These are phyloP conservation scores for Thymus mandschuricus DNA, from an alignment of 257 asterid species.

Conservation along the genomic window DNA sequence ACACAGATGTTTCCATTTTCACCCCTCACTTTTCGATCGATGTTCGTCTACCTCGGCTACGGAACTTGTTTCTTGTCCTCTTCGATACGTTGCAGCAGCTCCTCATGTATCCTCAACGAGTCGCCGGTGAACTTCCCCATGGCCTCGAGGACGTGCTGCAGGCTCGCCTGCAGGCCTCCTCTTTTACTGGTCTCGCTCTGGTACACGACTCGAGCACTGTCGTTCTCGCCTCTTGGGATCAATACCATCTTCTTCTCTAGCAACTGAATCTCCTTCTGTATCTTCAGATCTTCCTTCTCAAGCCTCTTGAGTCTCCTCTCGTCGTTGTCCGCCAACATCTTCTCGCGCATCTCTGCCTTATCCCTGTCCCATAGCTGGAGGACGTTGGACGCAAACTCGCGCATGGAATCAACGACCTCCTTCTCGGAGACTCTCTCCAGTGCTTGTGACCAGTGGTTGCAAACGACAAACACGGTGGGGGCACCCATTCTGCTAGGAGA, in stretches of 20 bases:
- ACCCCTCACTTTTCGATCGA: too few relatives aligned
- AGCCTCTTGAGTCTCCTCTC: slow-evolving; percentile 75
- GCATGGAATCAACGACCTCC: slow-evolving; percentile 83
- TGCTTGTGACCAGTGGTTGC: slow-evolving; percentile 87
- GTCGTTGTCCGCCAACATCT: slow-evolving; percentile 66
- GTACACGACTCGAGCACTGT: slow-evolving; percentile 58
- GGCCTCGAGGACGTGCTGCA: slow-evolving; percentile 79
- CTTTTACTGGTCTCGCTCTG: slow-evolving; percentile 79
- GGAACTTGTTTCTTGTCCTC: slow-evolving; percentile 58
- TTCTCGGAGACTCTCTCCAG: slow-evolving; percentile 74
- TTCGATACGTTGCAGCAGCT: slow-evolving; percentile 73
- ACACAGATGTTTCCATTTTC: background rate
- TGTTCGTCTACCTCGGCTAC: background rate
- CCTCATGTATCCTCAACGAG: slow-evolving; percentile 77
- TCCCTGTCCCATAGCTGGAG: slow-evolving; percentile 83
- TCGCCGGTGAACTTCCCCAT: slow-evolving; percentile 72
- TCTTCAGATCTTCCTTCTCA: slow-evolving; percentile 83
- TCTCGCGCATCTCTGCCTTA: slow-evolving; percentile 68
- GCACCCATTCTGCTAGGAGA: slow-evolving; percentile 96
- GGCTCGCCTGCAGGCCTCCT: slow-evolving; percentile 68
- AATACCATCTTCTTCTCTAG: slow-evolving; percentile 67
- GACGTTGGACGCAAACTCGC: slow-evolving; percentile 66
- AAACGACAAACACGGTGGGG: slow-evolving; percentile 76
- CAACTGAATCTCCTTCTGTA: slow-evolving; percentile 84
- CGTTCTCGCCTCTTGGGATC: slow-evolving; percentile 30